These are phyloP conservation scores for Nitzschia putrida DNA, from an alignment of 108 stramenopile species.

Conservation along the genomic window DNA sequence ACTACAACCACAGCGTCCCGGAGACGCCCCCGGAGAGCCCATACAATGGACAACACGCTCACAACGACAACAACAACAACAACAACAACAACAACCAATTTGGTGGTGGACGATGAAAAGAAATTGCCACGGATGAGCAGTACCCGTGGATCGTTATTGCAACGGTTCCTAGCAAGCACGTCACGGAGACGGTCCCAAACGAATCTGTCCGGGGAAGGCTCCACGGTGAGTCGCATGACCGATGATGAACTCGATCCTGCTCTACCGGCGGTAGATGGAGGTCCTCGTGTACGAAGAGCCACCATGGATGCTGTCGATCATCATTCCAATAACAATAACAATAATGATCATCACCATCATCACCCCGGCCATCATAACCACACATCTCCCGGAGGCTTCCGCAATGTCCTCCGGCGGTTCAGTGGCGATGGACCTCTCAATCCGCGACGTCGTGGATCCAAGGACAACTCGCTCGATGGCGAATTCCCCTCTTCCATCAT, in stretches of 20 bases:
- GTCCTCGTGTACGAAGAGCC: conserved; percentile 6
- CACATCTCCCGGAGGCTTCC: conserved; percentile 2
- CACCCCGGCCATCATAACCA: background rate
- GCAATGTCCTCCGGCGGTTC: conserved; percentile 13
- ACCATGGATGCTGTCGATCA: conserved; percentile 8
- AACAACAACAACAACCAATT: background rate
- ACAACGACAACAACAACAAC: background rate
- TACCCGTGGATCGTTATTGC: conserved; percentile 4
- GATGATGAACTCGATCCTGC: conserved; percentile 16
- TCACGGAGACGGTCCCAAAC: conserved; percentile 16
- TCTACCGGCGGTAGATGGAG: background rate
- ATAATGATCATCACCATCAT: too few species aligned
- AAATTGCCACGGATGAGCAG: background rate
- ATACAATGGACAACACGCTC: conserved; percentile 14
- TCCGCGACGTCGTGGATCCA: background rate
- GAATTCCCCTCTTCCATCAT: conserved; percentile 3
- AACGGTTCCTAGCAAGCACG: conserved; percentile 13
- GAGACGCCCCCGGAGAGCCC: background rate
- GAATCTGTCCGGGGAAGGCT: conserved; percentile 13
- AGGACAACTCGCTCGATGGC: background rate
- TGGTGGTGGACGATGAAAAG: background rate
- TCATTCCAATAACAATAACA: too few species aligned
- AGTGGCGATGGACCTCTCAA: conserved; percentile 20
- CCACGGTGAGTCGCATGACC: conserved; percentile 14
- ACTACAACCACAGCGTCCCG: background rate